A percentile compares a stretch with the other conserved stretches of the same genome.
Evolutionary conservation across 2,329 filamentous ascomycete species (phyloP).

Genomic region (Ophiostoma australiae): DNA sequence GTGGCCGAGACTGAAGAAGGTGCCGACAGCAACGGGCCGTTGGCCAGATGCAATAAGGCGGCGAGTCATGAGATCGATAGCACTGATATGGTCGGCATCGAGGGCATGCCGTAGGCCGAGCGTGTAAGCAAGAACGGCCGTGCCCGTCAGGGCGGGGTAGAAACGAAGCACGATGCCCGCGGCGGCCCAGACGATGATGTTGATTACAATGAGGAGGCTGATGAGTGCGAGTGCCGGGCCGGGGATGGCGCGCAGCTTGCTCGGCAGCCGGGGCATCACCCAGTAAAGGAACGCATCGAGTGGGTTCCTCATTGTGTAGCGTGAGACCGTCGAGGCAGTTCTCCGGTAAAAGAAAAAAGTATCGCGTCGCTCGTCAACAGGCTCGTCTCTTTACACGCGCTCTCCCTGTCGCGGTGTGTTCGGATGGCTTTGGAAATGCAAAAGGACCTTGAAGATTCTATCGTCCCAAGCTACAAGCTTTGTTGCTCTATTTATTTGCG

Average conservation of each 20-base stretch:
- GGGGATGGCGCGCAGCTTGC: conserved; percentile 33
- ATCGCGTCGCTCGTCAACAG: neutral
- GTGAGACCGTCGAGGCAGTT: neutral
- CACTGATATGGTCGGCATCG: conserved; percentile 83
- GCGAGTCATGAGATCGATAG: conserved; percentile 92
- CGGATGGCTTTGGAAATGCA: neutral
- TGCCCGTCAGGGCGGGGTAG: conserved; percentile 62
- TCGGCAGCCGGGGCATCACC: conserved; percentile 29
- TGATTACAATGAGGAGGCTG: conserved; percentile 45
- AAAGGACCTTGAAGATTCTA: neutral
- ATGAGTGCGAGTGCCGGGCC: conserved; percentile 46
- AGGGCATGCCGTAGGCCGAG: conserved; percentile 91
- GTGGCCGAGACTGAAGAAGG: conserved; percentile 90
- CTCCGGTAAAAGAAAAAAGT: neutral
- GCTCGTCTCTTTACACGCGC: neutral
- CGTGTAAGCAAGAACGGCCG: conserved; percentile 80
- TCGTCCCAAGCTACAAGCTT: neutral
- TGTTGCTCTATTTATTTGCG: neutral
- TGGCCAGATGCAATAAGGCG: conserved; percentile 81
- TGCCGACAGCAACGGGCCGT: conserved; percentile 84
- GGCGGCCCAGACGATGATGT: conserved; percentile 52
- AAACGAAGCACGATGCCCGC: conserved; percentile 50
- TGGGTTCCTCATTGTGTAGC: neutral
- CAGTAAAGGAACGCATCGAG: conserved; percentile 17
- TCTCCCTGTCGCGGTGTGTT: neutral